These are phyloP conservation scores for Primulina eburnea DNA, from an alignment of 257 asterid genomes.

Conservation along the genomic window DNA sequence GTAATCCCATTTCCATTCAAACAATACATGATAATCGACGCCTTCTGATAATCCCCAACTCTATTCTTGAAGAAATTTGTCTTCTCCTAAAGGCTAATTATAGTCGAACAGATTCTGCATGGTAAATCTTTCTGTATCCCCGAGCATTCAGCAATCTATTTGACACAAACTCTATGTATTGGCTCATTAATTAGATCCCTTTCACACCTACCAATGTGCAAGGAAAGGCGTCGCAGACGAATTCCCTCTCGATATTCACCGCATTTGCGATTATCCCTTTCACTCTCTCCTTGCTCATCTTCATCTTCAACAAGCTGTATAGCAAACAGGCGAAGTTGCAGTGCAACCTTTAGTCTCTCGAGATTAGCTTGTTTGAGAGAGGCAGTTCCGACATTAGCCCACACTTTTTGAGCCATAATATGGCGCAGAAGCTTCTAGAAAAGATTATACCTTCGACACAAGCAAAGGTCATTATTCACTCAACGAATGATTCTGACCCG, in stretches of 20 bases:
- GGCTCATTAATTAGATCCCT: no score
- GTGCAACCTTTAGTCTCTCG: slow-evolving; percentile 86
- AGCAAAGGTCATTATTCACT: slow-evolving; percentile 73
- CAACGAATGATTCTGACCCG: slow-evolving; percentile 77
- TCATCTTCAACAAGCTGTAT: slow-evolving; percentile 57
- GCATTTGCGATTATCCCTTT: slow-evolving; percentile 62
- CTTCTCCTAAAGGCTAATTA: no score
- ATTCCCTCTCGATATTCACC: slow-evolving; percentile 77
- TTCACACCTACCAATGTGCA: slow-evolving; percentile 63
- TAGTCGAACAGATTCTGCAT: no score
- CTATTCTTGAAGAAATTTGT: slow-evolving; percentile 16
- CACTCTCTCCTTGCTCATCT: slow-evolving; percentile 72
- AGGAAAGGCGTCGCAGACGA: slow-evolving; percentile 77
- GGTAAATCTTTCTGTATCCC: no score
- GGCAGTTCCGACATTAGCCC: slow-evolving; percentile 89
- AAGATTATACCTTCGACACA: slow-evolving; percentile 93
- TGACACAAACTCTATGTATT: no score
- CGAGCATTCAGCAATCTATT: no score
- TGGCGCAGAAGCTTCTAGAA: slow-evolving; percentile 87
- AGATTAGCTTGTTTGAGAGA: slow-evolving; percentile 78
- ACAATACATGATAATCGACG: slow-evolving; percentile 70
- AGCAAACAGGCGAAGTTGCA: slow-evolving; percentile 92
- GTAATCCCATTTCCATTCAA: slow-evolving; percentile 52
- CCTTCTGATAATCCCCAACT: slow-evolving; percentile 95
- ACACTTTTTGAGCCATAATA: slow-evolving; percentile 85